Evolutionary conservation across 2,329 filamentous ascomycete genomes (phyloP).

Genomic region (Aspergillus tamarii): DNA sequence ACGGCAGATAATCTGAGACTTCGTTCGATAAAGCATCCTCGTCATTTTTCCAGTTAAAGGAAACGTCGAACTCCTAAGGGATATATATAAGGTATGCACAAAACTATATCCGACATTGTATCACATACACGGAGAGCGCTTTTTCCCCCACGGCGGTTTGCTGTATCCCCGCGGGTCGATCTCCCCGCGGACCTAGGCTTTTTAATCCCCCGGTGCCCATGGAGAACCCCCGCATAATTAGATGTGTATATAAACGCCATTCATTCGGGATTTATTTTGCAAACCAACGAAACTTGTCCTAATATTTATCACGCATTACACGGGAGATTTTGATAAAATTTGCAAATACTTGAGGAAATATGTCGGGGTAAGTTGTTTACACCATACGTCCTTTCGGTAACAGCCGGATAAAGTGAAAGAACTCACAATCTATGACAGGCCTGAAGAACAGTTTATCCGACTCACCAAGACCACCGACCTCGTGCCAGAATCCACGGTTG

Average conservation of each 20-base stretch:
- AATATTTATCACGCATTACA: no score
- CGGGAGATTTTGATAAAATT: neutral
- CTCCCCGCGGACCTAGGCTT: neutral
- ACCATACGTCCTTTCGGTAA: neutral
- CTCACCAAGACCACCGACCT: neutral
- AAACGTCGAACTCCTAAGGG: no score
- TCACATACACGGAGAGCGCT: neutral
- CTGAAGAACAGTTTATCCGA: neutral
- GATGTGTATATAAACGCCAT: neutral
- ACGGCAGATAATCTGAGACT: no score
- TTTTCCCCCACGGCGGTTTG: neutral
- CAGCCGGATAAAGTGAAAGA: neutral
- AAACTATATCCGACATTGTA: neutral
- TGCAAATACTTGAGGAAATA: neutral
- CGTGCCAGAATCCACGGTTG: neutral
- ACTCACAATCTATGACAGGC: neutral
- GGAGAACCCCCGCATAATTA: neutral
- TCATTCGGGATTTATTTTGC: neutral
- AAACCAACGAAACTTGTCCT: rapidly evolving
- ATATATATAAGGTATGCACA: neutral
- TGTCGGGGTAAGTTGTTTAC: neutral
- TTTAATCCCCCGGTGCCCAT: neutral
- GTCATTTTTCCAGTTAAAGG: no score
- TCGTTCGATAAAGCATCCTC: no score
- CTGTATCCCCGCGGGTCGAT: neutral